Percentiles rank a stretch among this genome's conserved stretches.
phyloP scores from a whole-genome alignment of 164 flowering plant species.

The Cinnamomum micranthum region DNA sequence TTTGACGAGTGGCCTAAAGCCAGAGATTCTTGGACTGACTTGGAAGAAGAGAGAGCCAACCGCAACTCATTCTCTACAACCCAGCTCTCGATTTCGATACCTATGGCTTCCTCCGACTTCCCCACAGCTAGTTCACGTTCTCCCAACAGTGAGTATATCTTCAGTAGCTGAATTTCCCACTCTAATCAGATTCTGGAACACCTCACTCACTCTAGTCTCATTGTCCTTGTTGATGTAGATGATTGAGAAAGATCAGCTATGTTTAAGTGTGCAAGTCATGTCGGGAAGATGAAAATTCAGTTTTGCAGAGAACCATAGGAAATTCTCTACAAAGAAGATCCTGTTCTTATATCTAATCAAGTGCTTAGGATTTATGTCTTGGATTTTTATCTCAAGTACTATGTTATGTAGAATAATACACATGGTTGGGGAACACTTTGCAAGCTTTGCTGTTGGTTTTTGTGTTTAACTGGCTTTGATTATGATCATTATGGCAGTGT shows the following conservation, averaged over 20 bases:
- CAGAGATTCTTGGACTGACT: slow-evolving; percentile 41
- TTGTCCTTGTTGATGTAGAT: slow-evolving; percentile 25
- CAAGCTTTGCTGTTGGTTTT: background rate
- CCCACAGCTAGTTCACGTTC: slow-evolving; percentile 45
- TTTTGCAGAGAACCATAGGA: background rate
- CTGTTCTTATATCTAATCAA: background rate
- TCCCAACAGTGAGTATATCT: slow-evolving; percentile 48
- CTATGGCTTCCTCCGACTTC: slow-evolving; percentile 40
- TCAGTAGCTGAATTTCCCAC: background rate
- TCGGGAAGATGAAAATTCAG: background rate
- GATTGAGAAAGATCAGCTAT: slow-evolving; percentile 16
- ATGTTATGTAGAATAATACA: background rate
- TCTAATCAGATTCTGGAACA: background rate
- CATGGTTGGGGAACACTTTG: background rate
- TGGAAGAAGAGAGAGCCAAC: slow-evolving; percentile 32
- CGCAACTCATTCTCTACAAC: slow-evolving; percentile 62
- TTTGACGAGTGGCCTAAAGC: slow-evolving; percentile 71
- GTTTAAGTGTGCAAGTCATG: background rate
- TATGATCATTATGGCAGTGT: background rate
- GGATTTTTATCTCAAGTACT: background rate
- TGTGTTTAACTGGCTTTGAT: background rate
- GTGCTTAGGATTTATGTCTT: background rate
- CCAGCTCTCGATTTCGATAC: slow-evolving; percentile 72
- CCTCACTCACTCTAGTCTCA: background rate
- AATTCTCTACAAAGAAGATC: background rate